A percentile compares a stretch with the other conserved stretches of the same genome.
phyloP scores from a whole-genome alignment of 176 grass and related monocot species.

The Elaeis guineensis region DNA sequence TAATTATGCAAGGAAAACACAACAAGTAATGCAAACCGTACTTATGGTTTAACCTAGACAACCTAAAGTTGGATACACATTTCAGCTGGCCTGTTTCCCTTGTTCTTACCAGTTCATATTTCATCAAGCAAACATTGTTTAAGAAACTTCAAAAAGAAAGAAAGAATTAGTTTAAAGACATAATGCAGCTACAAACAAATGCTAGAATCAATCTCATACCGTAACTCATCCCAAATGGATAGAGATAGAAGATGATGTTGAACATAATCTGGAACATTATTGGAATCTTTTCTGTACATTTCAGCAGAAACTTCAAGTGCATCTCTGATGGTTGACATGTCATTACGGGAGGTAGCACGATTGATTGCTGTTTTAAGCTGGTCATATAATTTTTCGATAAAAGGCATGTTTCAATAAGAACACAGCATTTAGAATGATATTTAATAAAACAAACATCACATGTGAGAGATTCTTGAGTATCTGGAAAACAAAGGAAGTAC shows the following conservation, averaged over 20 bases:
- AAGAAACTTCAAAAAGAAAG: background rate
- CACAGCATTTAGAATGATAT: background rate
- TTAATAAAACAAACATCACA: too few species aligned
- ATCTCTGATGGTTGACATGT: constrained; percentile 87
- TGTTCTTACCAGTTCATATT: too few species aligned
- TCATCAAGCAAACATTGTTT: too few species aligned
- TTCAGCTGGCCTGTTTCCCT: too few species aligned
- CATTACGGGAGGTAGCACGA: constrained; percentile 64
- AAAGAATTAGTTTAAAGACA: background rate
- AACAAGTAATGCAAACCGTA: too few species aligned
- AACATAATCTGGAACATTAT: constrained; percentile 96
- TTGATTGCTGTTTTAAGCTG: constrained; percentile 96
- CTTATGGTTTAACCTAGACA: too few species aligned
- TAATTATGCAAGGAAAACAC: too few species aligned
- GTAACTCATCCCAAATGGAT: constrained; percentile 94
- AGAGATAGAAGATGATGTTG: constrained; percentile 93
- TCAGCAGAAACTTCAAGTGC: constrained; percentile 98
- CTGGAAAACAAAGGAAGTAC: too few species aligned
- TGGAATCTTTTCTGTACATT: constrained; percentile 95
- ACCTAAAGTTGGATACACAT: too few species aligned
- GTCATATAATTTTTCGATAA: constrained; percentile 10
- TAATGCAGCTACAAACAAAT: background rate
- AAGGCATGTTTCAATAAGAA: constrained; percentile 4
- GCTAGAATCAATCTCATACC: constrained; percentile 36
- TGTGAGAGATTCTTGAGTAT: too few species aligned